Percentiles rank a stretch among this genome's conserved stretches.
phyloP scores from a whole-genome alignment of 805 yeast species.

The Ogataea minuta region DNA sequence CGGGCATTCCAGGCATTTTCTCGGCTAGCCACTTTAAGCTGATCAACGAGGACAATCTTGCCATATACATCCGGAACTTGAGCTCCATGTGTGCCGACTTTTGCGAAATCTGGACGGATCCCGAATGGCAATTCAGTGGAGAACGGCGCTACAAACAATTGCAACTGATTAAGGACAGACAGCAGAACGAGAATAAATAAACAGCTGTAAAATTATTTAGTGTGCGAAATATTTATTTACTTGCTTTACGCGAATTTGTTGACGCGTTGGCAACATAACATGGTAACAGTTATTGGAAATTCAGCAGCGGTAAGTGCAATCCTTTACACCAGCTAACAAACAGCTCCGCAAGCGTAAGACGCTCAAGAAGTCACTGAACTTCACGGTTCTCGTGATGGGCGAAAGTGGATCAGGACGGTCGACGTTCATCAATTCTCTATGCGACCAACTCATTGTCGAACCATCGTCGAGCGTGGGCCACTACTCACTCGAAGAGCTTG shows the following conservation, averaged over 20 bases:
- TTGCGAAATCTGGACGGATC: constrained; percentile 73
- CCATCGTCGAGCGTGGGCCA: constrained; percentile 50
- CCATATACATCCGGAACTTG: constrained; percentile 64
- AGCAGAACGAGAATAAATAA: not conserved
- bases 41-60: constrained; percentile 55
- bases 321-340: not conserved
- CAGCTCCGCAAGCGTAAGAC: constrained; percentile 70
- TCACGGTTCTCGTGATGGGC: constrained; percentile 84
- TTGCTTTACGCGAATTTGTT: constrained; percentile 7
- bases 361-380: constrained; percentile 78
- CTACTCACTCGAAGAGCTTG: constrained; percentile 46
- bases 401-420: constrained; percentile 87
- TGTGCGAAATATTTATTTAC: constrained; percentile 4
- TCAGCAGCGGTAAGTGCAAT: constrained; percentile 13
- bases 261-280: constrained; percentile 12
- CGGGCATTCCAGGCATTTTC: constrained; percentile 73
- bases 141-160: constrained; percentile 61
- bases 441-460: constrained; percentile 84
- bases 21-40: constrained; percentile 76
- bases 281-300: constrained; percentile 18
- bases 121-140: constrained; percentile 64
- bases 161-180: constrained; percentile 17
- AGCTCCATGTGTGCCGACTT: constrained; percentile 66
- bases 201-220: too few species aligned
- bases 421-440: constrained; percentile 86